Evolutionary conservation across 1,284 basidiomycete species (phyloP).

Genomic region (Clitocybe nebularis): DNA sequence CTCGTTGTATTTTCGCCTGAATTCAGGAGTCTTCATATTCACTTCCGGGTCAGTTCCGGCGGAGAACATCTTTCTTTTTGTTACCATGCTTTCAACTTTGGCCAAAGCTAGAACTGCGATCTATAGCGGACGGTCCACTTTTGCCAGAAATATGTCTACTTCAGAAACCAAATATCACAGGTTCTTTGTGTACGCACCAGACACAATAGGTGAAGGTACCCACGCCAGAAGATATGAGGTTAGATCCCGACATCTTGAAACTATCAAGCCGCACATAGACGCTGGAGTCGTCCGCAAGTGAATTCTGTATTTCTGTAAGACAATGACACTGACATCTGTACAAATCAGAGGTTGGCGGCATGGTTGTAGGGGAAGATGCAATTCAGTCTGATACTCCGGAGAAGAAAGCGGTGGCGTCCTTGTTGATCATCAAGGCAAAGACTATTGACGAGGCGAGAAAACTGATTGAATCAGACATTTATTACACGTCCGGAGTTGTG

Average conservation of each 20-base stretch:
- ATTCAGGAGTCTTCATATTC: not conserved
- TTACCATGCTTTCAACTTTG: not conserved
- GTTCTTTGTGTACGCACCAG: conserved; percentile 26
- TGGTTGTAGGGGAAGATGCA: conserved; percentile 40
- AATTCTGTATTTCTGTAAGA: conserved; percentile 1
- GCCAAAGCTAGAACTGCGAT: not conserved
- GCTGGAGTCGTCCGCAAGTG: conserved; percentile 26
- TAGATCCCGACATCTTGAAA: conserved; percentile 25
- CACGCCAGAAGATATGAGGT: conserved; percentile 26
- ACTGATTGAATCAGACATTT: conserved; percentile 49
- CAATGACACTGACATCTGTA: not conserved
- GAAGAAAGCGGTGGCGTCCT: conserved; percentile 46
- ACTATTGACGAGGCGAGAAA: conserved; percentile 44
- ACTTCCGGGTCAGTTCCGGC: not conserved
- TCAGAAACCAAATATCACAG: conserved; percentile 11
- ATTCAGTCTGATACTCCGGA: conserved; percentile 27
- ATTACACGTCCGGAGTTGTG: conserved; percentile 53
- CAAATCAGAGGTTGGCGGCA: conserved; percentile 41
- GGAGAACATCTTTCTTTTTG: not conserved
- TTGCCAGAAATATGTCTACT: not conserved
- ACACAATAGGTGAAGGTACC: conserved; percentile 19
- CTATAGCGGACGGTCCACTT: too few relatives aligned
- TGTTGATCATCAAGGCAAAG: conserved; percentile 44
- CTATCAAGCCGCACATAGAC: conserved; percentile 23
- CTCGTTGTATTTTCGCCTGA: not conserved